Base-by-base conservation (phyloP, 805 yeast genomes). In the Jamesozyma rosinii region DNA sequence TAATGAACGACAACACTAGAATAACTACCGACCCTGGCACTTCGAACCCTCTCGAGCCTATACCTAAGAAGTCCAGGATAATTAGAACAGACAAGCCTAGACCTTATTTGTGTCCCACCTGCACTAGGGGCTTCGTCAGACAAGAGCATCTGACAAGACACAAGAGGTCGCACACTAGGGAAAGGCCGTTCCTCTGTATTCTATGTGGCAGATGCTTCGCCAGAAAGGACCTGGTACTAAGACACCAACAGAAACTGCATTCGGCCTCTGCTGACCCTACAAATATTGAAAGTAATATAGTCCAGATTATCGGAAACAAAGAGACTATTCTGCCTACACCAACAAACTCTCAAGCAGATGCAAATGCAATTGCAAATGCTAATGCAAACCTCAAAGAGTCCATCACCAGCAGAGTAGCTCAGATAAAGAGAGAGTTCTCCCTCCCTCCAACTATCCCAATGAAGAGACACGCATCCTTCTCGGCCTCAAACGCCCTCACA, bases 171-270 rank as follows among this genome's bases (percentile, higher is more conserved):
- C 98, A 90, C 61, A 90, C 98, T 9, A 86, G 89, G 61, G 97
- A 89, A 64, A 88, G 88, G 60, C 97, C 97, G 1, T 90, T 83
- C 66, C 92, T 86, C 59, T 90, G 98, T 66, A 94, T 95, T 2
- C 89, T 89, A 8, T 90, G 97, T 64, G 97, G 95, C 29, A 77
- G 97, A 40, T 84, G 95, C 58, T 90, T 92, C 67, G 97, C 97
- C 4, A 71, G 98, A 44, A 69, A 97, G 44, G 90, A 83, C 59
- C 70, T 83, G 58, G 87, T 92, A 24, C 71, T 92, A 43, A 75
- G 98, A 47, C 98, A 92, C 68, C 95, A 87, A 66, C 97, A 88
- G 65, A 92, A 92, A 59, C 74, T 92, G 30, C 98, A 92, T 56
- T 65, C 83, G 1, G 54, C 67, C 6, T 21, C 35, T 13, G 30